A percentile compares a stretch with the other conserved stretches of the same genome.
Conservation (phyloP, 345 rosid species). For the Pseudoturritis turrita region DNA sequence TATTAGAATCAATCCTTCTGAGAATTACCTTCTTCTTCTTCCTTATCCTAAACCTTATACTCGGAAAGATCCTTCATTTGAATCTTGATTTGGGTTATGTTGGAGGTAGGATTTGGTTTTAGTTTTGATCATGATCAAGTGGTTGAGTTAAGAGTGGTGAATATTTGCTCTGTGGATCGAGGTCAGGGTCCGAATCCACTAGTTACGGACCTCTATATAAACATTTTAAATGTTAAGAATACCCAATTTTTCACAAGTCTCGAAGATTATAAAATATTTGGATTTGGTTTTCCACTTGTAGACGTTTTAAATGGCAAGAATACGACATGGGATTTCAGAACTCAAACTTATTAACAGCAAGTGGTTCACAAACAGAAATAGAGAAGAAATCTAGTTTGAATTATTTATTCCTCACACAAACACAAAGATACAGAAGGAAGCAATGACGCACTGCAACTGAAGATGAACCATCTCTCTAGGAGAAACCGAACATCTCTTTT, state of each 20-base stretch:
- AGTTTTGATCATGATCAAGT: slow-evolving; percentile 48
- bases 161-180: too few relatives aligned
- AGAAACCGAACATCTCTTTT: slow-evolving; percentile 6
- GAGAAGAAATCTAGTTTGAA: not conserved
- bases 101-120: slow-evolving; percentile 59
- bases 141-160: too few relatives aligned
- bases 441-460: slow-evolving; percentile 20
- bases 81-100: slow-evolving; percentile 68
- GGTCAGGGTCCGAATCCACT: too few relatives aligned
- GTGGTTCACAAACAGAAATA: not conserved
- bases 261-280: too few relatives aligned
- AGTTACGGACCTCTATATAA: too few relatives aligned
- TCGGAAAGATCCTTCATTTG: slow-evolving; percentile 56
- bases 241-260: too few relatives aligned
- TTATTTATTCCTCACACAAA: slow-evolving; percentile 7
- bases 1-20: slow-evolving; percentile 23
- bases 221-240: too few relatives aligned
- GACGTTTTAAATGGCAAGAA: too few relatives aligned
- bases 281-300: too few relatives aligned
- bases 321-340: not conserved
- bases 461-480: not conserved
- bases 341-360: not conserved
- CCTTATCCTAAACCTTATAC: slow-evolving; percentile 57
- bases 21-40: slow-evolving; percentile 59
- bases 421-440: not conserved